phyloP scores from a whole-genome alignment of 116 monocot genomes.

The Papilionanthe hybrid region DNA sequence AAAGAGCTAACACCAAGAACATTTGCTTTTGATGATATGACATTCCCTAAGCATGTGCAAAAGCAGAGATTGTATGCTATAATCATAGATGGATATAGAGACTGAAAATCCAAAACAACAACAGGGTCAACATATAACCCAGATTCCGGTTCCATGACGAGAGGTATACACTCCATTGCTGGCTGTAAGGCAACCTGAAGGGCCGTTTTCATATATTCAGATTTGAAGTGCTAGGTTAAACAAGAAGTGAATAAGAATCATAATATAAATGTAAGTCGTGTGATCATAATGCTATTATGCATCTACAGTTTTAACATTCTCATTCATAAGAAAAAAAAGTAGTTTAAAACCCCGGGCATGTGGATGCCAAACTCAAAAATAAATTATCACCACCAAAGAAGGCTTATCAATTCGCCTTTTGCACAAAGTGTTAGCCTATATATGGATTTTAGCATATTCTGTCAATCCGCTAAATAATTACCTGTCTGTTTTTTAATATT shows the following conservation, averaged over 20 bases:
- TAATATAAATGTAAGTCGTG: background rate
- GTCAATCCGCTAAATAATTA: background rate
- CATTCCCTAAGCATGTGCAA: constrained; percentile 83
- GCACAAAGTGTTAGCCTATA: too few species aligned
- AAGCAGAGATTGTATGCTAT: constrained; percentile 97
- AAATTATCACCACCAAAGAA: background rate
- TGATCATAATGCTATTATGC: background rate
- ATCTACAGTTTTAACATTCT: background rate
- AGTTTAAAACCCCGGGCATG: background rate
- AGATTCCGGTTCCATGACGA: constrained; percentile 97
- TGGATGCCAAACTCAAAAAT: background rate
- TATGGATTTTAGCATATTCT: background rate
- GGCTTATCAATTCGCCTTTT: too few species aligned
- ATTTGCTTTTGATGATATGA: constrained; percentile 47
- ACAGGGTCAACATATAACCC: constrained; percentile 94
- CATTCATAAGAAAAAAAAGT: background rate
- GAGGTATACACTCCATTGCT: constrained; percentile 98
- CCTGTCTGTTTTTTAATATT: background rate
- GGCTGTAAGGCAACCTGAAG: constrained; percentile 88
- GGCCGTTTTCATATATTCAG: constrained; percentile 5
- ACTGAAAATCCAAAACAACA: constrained; percentile 93
- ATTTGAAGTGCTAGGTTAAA: background rate
- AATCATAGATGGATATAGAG: constrained; percentile 98
- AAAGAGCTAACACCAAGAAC: constrained; percentile 81
- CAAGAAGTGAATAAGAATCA: background rate